Evolutionary conservation across 2,329 filamentous ascomycete genomes (phyloP).

Genomic region (Alternaria conjuncta): DNA sequence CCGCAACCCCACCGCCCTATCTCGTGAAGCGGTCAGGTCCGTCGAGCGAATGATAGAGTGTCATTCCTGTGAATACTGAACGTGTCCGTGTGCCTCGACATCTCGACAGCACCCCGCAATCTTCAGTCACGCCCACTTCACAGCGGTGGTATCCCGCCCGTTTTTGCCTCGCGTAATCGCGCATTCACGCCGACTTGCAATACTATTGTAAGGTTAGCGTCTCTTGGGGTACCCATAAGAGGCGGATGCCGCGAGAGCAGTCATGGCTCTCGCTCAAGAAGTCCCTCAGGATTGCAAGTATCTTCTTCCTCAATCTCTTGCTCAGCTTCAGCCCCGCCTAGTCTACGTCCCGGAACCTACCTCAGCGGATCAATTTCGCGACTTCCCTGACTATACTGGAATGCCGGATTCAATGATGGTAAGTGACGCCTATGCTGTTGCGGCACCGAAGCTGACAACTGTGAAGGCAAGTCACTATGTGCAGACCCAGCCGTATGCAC

Average conservation of each 20-base stretch:
- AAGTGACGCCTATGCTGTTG: neutral
- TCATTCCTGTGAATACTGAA: slow-evolving; percentile 26
- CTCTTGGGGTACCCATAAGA: slow-evolving; percentile 9
- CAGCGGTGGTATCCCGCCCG: neutral
- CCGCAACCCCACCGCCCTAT: slow-evolving; percentile 25
- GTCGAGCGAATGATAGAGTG: slow-evolving; percentile 26
- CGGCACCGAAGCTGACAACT: slow-evolving; percentile 1
- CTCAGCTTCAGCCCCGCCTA: slow-evolving; percentile 6
- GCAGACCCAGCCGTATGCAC: slow-evolving; percentile 11
- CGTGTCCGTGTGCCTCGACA: slow-evolving; percentile 10
- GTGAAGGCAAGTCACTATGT: slow-evolving; percentile 16
- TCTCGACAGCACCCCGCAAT: slow-evolving; percentile 14
- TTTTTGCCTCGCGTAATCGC: neutral
- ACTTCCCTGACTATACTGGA: neutral
- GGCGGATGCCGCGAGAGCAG: slow-evolving; percentile 2
- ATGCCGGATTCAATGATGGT: slow-evolving; percentile 28
- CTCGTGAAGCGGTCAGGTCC: slow-evolving; percentile 31
- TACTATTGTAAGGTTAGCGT: slow-evolving; percentile 14
- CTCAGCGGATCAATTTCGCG: neutral
- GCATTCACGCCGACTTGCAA: slow-evolving; percentile 15
- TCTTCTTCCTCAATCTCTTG: neutral
- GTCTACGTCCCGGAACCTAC: slow-evolving; percentile 3
- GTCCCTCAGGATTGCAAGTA: slow-evolving; percentile 6
- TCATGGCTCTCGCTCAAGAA: slow-evolving; percentile 23
- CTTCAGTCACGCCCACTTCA: slow-evolving; percentile 26